Evolutionary conservation across 495 filamentous ascomycete genomes (phyloP).

Genomic region (Parathielavia hyrcaniae): DNA sequence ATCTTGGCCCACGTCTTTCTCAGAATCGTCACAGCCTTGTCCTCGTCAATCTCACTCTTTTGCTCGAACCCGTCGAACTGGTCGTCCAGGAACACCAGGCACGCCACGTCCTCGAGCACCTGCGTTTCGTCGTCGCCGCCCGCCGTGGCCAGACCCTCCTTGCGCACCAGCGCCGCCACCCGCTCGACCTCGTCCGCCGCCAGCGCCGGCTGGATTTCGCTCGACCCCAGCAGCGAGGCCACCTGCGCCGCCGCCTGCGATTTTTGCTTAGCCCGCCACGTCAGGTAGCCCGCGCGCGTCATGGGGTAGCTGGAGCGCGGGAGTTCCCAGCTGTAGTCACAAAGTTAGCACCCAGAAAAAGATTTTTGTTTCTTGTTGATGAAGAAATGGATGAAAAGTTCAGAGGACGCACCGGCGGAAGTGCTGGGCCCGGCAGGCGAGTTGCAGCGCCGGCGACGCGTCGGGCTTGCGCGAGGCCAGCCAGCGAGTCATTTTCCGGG

Average conservation of each 20-base stretch:
- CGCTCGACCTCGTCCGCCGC: conserved; percentile 38
- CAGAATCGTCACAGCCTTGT: conserved; percentile 67
- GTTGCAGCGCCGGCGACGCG: conserved; percentile 56
- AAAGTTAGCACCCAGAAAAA: too few species aligned
- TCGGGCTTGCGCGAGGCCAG: conserved; percentile 49
- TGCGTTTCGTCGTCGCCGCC: conserved; percentile 61
- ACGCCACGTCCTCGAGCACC: conserved; percentile 75
- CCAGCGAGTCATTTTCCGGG: conserved; percentile 67
- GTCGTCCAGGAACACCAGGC: conserved; percentile 78
- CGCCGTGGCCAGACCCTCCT: conserved; percentile 55
- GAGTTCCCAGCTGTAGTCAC: conserved; percentile 60
- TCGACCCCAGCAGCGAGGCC: conserved; percentile 45
- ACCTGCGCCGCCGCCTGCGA: conserved; percentile 61
- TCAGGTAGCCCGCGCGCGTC: conserved; percentile 64
- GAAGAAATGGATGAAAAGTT: not conserved
- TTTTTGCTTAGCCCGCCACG: conserved; percentile 67
- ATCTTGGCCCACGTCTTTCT: conserved; percentile 84
- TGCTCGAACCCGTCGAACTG: conserved; percentile 72
- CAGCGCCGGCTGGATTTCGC: conserved; percentile 33
- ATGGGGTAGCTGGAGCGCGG: conserved; percentile 62
- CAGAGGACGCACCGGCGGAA: conserved; percentile 42
- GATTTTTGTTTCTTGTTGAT: too few species aligned
- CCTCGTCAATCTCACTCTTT: conserved; percentile 53
- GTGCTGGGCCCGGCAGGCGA: conserved; percentile 78
- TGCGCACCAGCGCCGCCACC: conserved; percentile 56